These are phyloP conservation scores for Hanseniaspora gamundiae DNA, from an alignment of 1,139 yeast genomes.

Conservation along the genomic window DNA sequence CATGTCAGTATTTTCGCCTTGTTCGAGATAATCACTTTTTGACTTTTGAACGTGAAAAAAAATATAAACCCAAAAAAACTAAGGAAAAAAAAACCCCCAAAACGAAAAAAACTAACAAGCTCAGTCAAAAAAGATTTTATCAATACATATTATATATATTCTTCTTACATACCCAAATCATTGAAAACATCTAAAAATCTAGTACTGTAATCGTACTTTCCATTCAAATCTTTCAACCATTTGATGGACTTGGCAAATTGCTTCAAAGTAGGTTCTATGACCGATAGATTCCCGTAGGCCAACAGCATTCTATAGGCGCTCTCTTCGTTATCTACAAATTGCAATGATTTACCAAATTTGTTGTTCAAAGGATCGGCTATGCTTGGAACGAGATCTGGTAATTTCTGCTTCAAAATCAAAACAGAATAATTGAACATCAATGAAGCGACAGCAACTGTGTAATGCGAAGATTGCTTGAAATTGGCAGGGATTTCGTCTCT, in stretches of 20 bases:
- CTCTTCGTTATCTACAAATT: constrained; percentile 32
- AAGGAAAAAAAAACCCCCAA: no score
- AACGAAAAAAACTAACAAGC: no score
- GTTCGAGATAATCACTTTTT: no score
- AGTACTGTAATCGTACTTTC: constrained; percentile 11
- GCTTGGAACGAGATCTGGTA: constrained; percentile 17
- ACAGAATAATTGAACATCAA: constrained; percentile 40
- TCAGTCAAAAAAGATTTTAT: no score
- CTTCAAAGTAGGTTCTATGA: constrained; percentile 21
- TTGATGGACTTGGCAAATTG: constrained; percentile 21
- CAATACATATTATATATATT: no score
- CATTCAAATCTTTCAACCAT: constrained; percentile 19
- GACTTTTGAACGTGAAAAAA: no score
- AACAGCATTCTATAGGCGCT: constrained; percentile 44
- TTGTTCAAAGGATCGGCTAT: constrained; percentile 21
- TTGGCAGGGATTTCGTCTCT: constrained; percentile 8
- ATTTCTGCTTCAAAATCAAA: constrained; percentile 19
- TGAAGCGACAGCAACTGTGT: constrained; percentile 38
- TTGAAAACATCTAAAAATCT: constrained; percentile 17
- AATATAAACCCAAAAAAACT: no score
- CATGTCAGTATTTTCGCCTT: no score
- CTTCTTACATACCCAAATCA: constrained; percentile 10
- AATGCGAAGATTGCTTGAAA: constrained; percentile 20
- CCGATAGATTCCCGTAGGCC: constrained; percentile 38
- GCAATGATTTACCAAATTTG: constrained; percentile 17